A percentile compares a stretch with the other conserved stretches of the same genome.
Evolutionary conservation across 2,329 filamentous ascomycete genomes (phyloP).

Genomic region (Sporothrix dimorphospora): DNA sequence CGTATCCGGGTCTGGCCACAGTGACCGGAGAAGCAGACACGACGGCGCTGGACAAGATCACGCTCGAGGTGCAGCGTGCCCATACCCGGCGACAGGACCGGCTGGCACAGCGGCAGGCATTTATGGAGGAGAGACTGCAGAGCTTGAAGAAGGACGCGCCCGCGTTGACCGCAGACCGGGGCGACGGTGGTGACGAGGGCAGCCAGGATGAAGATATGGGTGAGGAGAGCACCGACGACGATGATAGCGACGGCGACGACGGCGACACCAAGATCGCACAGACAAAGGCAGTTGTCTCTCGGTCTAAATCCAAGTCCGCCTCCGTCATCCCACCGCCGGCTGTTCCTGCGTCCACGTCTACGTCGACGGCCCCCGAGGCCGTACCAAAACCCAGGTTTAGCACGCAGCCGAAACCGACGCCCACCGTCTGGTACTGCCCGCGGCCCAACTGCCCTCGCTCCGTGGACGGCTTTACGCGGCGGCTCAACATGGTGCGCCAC

Average conservation of each 20-base stretch:
- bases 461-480: slow-evolving; percentile 44
- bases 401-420: background rate
- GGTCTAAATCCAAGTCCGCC: no score
- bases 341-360: background rate
- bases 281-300: background rate
- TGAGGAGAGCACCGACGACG: background rate
- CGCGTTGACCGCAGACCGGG: background rate
- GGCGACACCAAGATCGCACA: background rate
- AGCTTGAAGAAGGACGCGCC: background rate
- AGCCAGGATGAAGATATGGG: background rate
- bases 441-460: slow-evolving; percentile 44
- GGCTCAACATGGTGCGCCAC: slow-evolving; percentile 48
- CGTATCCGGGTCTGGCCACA: background rate
- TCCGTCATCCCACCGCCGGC: background rate
- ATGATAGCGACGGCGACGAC: background rate
- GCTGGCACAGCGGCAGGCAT: background rate
- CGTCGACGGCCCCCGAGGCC: background rate
- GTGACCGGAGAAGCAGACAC: slow-evolving; percentile 5
- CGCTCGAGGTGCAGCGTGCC: background rate
- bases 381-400: background rate
- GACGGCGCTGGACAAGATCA: background rate
- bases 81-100: background rate
- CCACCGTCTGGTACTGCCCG: slow-evolving; percentile 33
- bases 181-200: background rate
- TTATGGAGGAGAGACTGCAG: background rate